phyloP scores from a whole-genome alignment of 805 yeast species.

The Barnettozyma pratensis region DNA sequence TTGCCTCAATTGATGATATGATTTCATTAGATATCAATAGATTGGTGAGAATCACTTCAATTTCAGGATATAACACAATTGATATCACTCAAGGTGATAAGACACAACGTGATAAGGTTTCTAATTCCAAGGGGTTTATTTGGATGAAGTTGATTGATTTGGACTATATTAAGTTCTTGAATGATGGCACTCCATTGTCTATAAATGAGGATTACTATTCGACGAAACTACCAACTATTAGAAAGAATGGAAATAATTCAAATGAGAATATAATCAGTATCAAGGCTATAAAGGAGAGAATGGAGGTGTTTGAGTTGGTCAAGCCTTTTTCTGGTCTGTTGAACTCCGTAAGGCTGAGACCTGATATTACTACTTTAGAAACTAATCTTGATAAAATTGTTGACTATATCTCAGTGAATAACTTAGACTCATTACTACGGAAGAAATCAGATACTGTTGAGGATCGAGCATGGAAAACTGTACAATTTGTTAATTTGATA shows the following conservation, averaged over 20 bases:
- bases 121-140: conserved; percentile 3
- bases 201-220: conserved; percentile 7
- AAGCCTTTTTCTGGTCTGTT: conserved; percentile 3
- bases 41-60: conserved; percentile 3
- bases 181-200: conserved; percentile 16
- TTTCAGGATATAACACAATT: conserved; percentile 2
- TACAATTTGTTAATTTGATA: conserved; percentile 4
- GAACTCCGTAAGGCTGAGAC: not conserved
- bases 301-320: not conserved
- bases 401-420: conserved; percentile 2
- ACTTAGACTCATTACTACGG: conserved; percentile 2
- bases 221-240: conserved; percentile 4
- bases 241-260: not conserved
- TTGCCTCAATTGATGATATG: conserved; percentile 3
- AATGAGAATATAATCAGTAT: conserved; percentile 6
- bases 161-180: conserved; percentile 12
- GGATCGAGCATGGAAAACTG: conserved; percentile 5
- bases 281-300: not conserved
- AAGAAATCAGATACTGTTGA: conserved; percentile 3
- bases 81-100: conserved; percentile 1
- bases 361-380: not conserved
- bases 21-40: conserved; percentile 4
- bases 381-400: not conserved
- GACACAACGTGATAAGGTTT: not conserved
- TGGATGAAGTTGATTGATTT: conserved; percentile 12